These are phyloP conservation scores for Cutaneotrichosporon sp. DNA, from an alignment of 1,284 basidiomycete species.

Conservation along the genomic window DNA sequence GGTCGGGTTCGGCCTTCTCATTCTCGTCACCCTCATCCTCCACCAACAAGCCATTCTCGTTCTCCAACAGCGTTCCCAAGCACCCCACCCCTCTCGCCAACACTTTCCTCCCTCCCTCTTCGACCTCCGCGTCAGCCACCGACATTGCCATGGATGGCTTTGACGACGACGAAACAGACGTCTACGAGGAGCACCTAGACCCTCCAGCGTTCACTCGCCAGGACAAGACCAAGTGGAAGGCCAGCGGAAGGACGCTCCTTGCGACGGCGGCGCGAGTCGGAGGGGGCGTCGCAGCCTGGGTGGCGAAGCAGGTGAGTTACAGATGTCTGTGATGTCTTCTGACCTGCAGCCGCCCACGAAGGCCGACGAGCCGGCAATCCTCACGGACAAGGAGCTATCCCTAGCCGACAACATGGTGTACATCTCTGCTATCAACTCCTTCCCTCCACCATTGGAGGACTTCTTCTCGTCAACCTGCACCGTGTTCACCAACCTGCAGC, in stretches of 20 bases:
- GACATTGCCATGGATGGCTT: slow-evolving; percentile 11
- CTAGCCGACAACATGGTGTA: slow-evolving; percentile 38
- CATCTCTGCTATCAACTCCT: slow-evolving; percentile 30
- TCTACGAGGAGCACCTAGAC: slow-evolving; percentile 28
- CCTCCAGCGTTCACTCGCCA: slow-evolving; percentile 34
- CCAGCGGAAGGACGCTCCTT: slow-evolving; percentile 31
- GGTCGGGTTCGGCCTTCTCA: slow-evolving; percentile 14
- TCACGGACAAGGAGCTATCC: slow-evolving; percentile 22
- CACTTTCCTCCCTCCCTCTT: slow-evolving; percentile 16
- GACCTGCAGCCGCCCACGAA: slow-evolving; percentile 30
- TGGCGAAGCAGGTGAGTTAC: slow-evolving; percentile 33
- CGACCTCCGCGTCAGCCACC: neutral
- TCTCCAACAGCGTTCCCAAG: slow-evolving; percentile 17
- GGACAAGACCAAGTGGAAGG: slow-evolving; percentile 41
- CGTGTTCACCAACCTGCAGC: slow-evolving; percentile 50
- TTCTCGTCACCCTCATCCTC: slow-evolving; percentile 14
- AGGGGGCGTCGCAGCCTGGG: slow-evolving; percentile 42
- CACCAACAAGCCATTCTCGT: slow-evolving; percentile 15
- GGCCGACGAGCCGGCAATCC: slow-evolving; percentile 27
- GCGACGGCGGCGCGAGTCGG: slow-evolving; percentile 38
- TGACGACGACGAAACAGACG: slow-evolving; percentile 14
- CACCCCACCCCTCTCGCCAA: slow-evolving; percentile 23
- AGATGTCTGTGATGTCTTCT: neutral
- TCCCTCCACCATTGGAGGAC: slow-evolving; percentile 33
- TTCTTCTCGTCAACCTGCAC: slow-evolving; percentile 52